Conservation (phyloP, 257 asterid species). For the Salvia miltiorrhiza region DNA sequence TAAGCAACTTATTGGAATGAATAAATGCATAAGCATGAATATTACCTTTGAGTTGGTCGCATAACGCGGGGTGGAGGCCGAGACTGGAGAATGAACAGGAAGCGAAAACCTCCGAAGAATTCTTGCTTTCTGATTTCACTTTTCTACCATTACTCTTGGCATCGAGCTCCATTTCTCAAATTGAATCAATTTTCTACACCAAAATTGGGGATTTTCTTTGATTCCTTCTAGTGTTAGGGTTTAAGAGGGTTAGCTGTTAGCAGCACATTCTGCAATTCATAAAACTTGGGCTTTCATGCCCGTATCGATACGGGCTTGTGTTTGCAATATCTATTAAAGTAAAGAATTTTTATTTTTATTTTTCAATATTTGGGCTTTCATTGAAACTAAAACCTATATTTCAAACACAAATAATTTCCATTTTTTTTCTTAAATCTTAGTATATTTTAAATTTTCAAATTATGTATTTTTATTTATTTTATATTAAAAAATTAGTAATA, state of each 20-base stretch:
- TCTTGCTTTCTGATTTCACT: slow-evolving; percentile 15
- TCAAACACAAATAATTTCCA: no score
- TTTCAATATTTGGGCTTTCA: no score
- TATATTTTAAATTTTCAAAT: no score
- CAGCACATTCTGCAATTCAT: not conserved
- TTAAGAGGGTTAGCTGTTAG: slow-evolving; percentile 9
- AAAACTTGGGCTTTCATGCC: not conserved
- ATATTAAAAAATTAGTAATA: no score
- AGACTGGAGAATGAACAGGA: slow-evolving; percentile 82
- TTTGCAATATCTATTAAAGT: no score
- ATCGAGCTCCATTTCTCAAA: slow-evolving; percentile 30
- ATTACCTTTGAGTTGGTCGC: slow-evolving; percentile 85
- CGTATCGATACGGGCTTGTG: not conserved
- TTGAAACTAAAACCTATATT: no score
- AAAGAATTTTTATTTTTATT: no score
- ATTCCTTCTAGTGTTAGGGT: slow-evolving; percentile 15
- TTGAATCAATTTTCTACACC: not conserved
- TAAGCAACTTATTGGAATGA: not conserved
- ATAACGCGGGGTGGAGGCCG: slow-evolving; percentile 71
- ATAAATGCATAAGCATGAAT: not conserved
- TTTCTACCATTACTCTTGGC: slow-evolving; percentile 16
- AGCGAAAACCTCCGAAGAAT: slow-evolving; percentile 61
- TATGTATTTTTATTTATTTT: no score
- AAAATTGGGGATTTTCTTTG: not conserved
- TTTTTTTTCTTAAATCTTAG: no score